Base-by-base conservation (phyloP, 1,139 yeast genomes). In the Geotrichum histeridarum region DNA sequence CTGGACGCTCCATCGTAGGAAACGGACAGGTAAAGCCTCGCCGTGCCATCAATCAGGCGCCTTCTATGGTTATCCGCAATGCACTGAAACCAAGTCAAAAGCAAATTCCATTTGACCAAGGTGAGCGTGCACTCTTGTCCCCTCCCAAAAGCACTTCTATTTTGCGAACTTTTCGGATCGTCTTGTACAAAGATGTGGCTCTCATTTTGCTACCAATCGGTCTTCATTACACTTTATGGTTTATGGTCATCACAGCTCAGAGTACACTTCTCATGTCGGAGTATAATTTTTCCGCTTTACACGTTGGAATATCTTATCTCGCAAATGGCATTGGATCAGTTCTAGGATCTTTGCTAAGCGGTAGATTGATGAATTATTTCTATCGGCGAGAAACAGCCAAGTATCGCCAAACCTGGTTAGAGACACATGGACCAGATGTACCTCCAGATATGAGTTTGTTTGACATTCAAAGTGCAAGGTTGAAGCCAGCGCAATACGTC, bases 1-100 rank as follows among this genome's bases (percentile, higher is more conserved):
- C 95, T 0, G 80, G 79, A 57, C 73, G 94, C 55, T 69, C 78
- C 0, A 67, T 84, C 8, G 90, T 82, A 1, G 94, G 93, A 0
- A 85, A 86, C 64, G 82, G 85, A 2, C 77, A 85, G 0, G 75
- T 78, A 0, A 63, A 64, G 0, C 89, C 90, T 0, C 61, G 61
- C 27, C 59, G 60, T 3, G 48, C 73, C 9, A 55, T 74, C 32
- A 76, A 78, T 58, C 67, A 66, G 53, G 75, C 83, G 6, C 82
- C 84, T 0, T 64, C 59, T 51, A 60, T 61, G 41, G 37, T 50
- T 48, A 57, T 38, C 5, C 53, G 67, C 9, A 45, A 57, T 36
- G 56, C 54, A 42, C 14, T 44, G 33, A 52, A 36, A 42, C 45
- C 42, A 31, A 30, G 31, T 8, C 44, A 48, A 51, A 54, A 31